phyloP scores from a whole-genome alignment of 257 asterid species.

The Eucommia ulmoides region DNA sequence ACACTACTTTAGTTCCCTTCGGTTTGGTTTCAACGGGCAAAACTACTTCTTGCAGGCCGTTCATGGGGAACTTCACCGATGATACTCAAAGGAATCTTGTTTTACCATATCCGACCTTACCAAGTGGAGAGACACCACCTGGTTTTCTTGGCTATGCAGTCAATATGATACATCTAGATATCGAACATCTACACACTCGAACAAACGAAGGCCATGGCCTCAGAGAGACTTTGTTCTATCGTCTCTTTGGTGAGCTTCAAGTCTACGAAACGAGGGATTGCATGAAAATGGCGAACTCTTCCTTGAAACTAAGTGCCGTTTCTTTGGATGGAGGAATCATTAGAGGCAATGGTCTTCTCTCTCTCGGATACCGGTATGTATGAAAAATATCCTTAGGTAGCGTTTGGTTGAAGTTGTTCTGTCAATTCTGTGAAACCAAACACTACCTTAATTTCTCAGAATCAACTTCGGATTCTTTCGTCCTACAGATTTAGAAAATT shows the following conservation, averaged over 20 bases:
- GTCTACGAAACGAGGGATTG: slow-evolving; percentile 30
- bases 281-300: slow-evolving; percentile 39
- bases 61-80: slow-evolving; percentile 5
- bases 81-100: slow-evolving; percentile 23
- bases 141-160: slow-evolving; percentile 57
- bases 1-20: neutral
- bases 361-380: slow-evolving; percentile 34
- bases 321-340: slow-evolving; percentile 60
- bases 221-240: slow-evolving; percentile 40
- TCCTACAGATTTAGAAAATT: neutral
- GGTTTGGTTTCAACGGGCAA: neutral
- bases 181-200: slow-evolving; percentile 15
- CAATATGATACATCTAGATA: slow-evolving; percentile 27
- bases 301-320: slow-evolving; percentile 34
- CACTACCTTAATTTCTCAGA: neutral
- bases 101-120: slow-evolving; percentile 28
- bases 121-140: slow-evolving; percentile 27
- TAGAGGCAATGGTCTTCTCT: slow-evolving; percentile 34
- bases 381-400: neutral
- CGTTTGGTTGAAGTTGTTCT: neutral
- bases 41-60: slow-evolving; percentile 21
- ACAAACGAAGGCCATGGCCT: slow-evolving; percentile 33
- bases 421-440: neutral
- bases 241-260: slow-evolving; percentile 56
- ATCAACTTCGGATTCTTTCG: neutral